Percentiles rank a stretch among this genome's conserved stretches.
phyloP scores from a whole-genome alignment of 805 yeast genomes.

The Saccharomyces cerevisiae region DNA sequence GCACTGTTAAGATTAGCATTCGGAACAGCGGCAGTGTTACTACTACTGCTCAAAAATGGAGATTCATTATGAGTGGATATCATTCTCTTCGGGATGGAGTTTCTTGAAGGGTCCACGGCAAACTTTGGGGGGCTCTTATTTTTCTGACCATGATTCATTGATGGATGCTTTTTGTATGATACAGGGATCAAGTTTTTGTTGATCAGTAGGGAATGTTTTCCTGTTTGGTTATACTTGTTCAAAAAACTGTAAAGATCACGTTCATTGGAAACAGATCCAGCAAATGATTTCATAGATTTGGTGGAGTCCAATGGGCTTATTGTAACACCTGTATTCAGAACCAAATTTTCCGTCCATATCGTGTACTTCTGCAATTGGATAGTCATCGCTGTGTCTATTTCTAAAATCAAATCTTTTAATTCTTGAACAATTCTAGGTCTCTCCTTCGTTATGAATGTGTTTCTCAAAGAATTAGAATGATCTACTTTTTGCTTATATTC shows the following conservation, averaged over 20 bases:
- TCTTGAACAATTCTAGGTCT: slow-evolving; percentile 71
- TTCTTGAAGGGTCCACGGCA: slow-evolving; percentile 25
- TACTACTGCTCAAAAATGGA: slow-evolving; percentile 17
- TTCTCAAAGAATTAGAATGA: slow-evolving; percentile 62
- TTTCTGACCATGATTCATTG: slow-evolving; percentile 35
- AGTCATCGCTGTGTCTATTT: slow-evolving; percentile 82
- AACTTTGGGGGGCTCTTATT: slow-evolving; percentile 22
- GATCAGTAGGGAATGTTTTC: slow-evolving; percentile 25
- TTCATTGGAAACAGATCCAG: slow-evolving; percentile 74
- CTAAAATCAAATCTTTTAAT: slow-evolving; percentile 69
- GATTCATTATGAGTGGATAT: slow-evolving; percentile 30
- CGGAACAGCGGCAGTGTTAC: slow-evolving; percentile 2
- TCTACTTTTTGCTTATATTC: slow-evolving; percentile 78
- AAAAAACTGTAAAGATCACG: slow-evolving; percentile 69
- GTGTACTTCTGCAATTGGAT: slow-evolving; percentile 85
- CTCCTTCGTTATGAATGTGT: slow-evolving; percentile 59
- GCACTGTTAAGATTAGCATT: neutral
- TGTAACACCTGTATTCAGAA: slow-evolving; percentile 77
- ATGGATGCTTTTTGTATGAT: slow-evolving; percentile 63
- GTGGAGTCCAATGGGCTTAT: slow-evolving; percentile 60
- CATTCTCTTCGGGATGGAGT: slow-evolving; percentile 27
- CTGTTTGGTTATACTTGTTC: slow-evolving; percentile 35
- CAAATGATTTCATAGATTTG: slow-evolving; percentile 64
- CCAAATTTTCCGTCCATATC: slow-evolving; percentile 73
- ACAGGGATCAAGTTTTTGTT: slow-evolving; percentile 51